Base-by-base conservation (phyloP, 192 early-diverging fungal genomes). In the Powellomyces hirtus region DNA sequence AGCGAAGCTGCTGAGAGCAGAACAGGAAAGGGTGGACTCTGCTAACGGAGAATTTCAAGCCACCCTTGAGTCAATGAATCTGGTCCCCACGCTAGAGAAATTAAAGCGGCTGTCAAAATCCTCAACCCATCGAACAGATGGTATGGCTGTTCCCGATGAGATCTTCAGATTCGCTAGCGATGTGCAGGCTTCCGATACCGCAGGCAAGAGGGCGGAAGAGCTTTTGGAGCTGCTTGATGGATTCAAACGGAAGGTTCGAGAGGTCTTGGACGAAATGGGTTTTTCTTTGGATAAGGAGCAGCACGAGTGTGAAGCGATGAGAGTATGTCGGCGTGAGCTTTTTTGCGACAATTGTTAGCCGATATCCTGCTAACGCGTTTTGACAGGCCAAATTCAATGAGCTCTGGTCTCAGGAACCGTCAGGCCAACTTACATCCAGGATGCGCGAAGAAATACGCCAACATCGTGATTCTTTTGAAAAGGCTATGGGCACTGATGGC, bases 1-100 rank as follows among this genome's bases (percentile, higher is more conserved):
- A 78, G 95, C 94, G 20, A 94, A 95, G 78, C 66, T 99, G 35
- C 82, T 97, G 6, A 88, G 97, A 26, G 73, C 81, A 24, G 91
- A 94, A 53, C 84, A 87, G 24, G 93, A 89, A 63, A 78, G 83
- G 64, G 90, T 89, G 31, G 92, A 93, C 49, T 66, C 88, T 5
- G 90, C 93, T 5, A 90, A 97, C 72, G 86, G 80, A 27, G 95
- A 99, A 67, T 71, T 96, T 16, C 82, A 91, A 45, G 89, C 89
- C 24, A 83, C 90, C 4, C 72, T 99, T 26, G 88, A 90, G 52
- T 94, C 92, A 36, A 90, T 98, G 91, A 89, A 95, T 62, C 44
- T 99, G 26, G 89, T 92, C 0, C 73, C 75, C 0, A 86, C 88
- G 20, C 73, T 99, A 5, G 81, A 86, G 10, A 91, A 92, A 60